Evolutionary conservation across 805 yeast genomes (phyloP).

Genomic region (Candida pseudoglaebosa): DNA sequence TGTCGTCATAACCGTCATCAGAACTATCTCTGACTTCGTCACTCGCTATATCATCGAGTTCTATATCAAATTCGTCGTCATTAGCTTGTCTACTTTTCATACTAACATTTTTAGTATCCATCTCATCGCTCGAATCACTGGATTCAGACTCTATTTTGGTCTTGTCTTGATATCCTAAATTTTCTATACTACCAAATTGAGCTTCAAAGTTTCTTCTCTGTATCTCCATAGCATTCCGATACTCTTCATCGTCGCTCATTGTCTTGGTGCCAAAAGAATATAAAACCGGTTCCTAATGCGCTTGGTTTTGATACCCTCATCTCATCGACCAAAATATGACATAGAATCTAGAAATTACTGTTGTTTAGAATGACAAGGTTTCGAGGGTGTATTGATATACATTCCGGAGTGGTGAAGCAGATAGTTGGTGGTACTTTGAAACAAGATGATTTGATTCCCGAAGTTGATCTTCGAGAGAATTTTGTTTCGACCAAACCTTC

Average conservation of each 20-base stretch:
- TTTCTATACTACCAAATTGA: slow-evolving; percentile 58
- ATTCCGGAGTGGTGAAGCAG: slow-evolving; percentile 92
- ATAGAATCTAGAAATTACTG: no score
- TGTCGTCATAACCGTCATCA: slow-evolving; percentile 15
- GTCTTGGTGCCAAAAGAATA: background rate
- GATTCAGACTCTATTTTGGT: slow-evolving; percentile 16
- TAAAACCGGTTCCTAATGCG: background rate
- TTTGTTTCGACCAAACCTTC: slow-evolving; percentile 76
- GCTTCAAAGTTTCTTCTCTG: slow-evolving; percentile 60
- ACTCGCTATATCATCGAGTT: slow-evolving; percentile 9
- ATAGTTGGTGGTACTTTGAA: slow-evolving; percentile 90
- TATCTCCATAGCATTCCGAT: slow-evolving; percentile 39
- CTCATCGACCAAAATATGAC: no score
- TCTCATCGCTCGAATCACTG: slow-evolving; percentile 19
- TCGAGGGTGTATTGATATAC: slow-evolving; percentile 94
- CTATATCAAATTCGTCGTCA: slow-evolving; percentile 12
- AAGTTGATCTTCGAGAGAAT: slow-evolving; percentile 43
- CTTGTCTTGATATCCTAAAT: slow-evolving; percentile 35
- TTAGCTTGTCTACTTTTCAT: slow-evolving; percentile 10
- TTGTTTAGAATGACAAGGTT: slow-evolving; percentile 66
- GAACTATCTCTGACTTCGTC: slow-evolving; percentile 13
- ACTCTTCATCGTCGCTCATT: slow-evolving; percentile 26
- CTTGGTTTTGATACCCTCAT: background rate
- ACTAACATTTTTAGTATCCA: slow-evolving; percentile 14
- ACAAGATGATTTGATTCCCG: slow-evolving; percentile 44